Evolutionary conservation across 129 eudicot species (phyloP).

Genomic region (Chrysanthemum seticuspe): DNA sequence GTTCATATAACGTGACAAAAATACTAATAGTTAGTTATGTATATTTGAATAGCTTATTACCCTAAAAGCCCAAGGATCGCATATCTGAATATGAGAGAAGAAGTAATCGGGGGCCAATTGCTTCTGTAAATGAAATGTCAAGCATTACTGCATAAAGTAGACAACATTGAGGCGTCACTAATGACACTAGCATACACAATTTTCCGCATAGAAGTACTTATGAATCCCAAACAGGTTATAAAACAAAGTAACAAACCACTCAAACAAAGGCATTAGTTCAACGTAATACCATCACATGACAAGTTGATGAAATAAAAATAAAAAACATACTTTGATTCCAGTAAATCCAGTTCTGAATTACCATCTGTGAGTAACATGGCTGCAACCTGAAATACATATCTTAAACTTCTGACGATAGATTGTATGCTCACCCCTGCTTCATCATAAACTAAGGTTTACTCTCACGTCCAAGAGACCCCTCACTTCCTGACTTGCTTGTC

Average conservation of each 20-base stretch:
- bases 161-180: neutral
- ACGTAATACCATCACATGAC: neutral
- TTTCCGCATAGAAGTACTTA: neutral
- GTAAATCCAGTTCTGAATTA: neutral
- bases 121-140: too few relatives aligned
- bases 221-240: neutral
- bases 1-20: neutral
- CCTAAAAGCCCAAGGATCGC: slow-evolving; percentile 1
- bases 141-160: too few relatives aligned
- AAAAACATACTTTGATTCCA: neutral
- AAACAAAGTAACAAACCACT: neutral
- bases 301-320: neutral
- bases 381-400: neutral
- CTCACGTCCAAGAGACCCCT: too few relatives aligned
- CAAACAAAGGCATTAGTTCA: neutral
- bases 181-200: neutral
- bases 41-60: neutral
- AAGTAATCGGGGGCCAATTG: neutral
- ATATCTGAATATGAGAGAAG: neutral
- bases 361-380: neutral
- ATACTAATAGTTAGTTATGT: neutral
- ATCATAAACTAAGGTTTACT: neutral
- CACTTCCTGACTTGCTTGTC: too few relatives aligned
- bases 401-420: too few relatives aligned
- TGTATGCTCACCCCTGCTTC: neutral